These are phyloP conservation scores for Acer negundo DNA, from an alignment of 345 rosid genomes.

Conservation along the genomic window DNA sequence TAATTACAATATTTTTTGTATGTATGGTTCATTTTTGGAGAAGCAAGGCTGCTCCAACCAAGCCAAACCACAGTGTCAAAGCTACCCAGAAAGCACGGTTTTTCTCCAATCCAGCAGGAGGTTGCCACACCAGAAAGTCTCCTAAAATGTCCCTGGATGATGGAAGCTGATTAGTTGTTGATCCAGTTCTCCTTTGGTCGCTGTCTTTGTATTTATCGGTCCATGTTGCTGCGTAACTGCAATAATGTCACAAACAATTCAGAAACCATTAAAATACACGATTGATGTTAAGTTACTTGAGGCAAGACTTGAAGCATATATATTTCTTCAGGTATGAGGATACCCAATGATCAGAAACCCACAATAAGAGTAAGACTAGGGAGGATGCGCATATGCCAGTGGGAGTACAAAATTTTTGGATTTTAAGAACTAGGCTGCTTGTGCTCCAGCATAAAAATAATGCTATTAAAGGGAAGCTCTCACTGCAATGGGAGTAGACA, in stretches of 20 bases:
- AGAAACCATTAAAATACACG: background rate
- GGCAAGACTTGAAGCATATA: background rate
- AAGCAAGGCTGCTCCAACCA: conserved; percentile 85
- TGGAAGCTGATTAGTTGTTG: conserved; percentile 70
- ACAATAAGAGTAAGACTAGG: background rate
- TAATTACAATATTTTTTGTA: conserved; percentile 5
- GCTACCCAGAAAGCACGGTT: conserved; percentile 73
- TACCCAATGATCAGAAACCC: background rate
- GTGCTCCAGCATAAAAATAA: background rate
- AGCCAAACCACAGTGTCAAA: conserved; percentile 75
- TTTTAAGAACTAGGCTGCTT: background rate
- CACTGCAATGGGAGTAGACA: background rate
- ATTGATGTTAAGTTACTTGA: background rate
- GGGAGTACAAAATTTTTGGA: background rate
- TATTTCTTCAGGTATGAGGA: background rate
- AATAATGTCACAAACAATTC: background rate
- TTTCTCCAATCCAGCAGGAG: conserved; percentile 66
- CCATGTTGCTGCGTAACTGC: conserved; percentile 94
- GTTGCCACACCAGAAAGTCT: conserved; percentile 81
- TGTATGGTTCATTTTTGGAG: conserved; percentile 53
- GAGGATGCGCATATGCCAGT: background rate
- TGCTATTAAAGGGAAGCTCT: too few relatives aligned
- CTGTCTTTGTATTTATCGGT: conserved; percentile 68
- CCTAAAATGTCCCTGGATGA: conserved; percentile 67
- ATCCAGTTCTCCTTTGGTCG: conserved; percentile 44